Evolutionary conservation across 139 green algal species (phyloP).

Genomic region (Picochlorum sp.): DNA sequence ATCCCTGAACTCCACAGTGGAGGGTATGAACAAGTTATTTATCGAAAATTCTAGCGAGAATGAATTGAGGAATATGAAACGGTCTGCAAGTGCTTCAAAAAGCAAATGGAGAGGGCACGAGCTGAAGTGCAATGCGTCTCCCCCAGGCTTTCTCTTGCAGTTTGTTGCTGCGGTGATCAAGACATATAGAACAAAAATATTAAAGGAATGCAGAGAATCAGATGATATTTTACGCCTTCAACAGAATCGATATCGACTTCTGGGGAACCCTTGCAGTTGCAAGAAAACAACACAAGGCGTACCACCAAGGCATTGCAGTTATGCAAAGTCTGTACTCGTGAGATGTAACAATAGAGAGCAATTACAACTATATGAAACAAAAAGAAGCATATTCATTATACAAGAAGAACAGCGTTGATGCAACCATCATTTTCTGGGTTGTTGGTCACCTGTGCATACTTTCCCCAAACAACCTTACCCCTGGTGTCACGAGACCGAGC

Average conservation of each 20-base stretch:
- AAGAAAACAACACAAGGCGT: slow-evolving; percentile 28
- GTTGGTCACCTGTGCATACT: slow-evolving; percentile 95
- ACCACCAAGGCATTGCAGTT: slow-evolving; percentile 11
- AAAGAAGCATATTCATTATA: slow-evolving; percentile 45
- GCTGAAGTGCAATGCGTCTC: neutral
- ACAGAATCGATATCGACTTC: slow-evolving; percentile 30
- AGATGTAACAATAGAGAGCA: neutral
- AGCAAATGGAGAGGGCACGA: neutral
- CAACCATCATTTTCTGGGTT: slow-evolving; percentile 97
- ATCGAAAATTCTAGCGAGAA: neutral
- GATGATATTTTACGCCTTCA: slow-evolving; percentile 67
- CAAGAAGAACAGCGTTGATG: slow-evolving; percentile 97
- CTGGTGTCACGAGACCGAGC: slow-evolving; percentile 95
- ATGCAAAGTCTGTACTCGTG: slow-evolving; percentile 10
- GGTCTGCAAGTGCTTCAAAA: neutral
- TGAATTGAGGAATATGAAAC: neutral
- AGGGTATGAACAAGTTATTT: neutral
- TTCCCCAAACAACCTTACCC: slow-evolving; percentile 99
- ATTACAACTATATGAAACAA: neutral
- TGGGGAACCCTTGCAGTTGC: slow-evolving; percentile 22
- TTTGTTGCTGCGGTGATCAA: slow-evolving; percentile 55
- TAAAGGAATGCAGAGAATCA: slow-evolving; percentile 47
- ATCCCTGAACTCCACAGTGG: neutral
- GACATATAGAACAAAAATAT: slow-evolving; percentile 32
- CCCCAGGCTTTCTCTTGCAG: slow-evolving; percentile 46